phyloP scores from a whole-genome alignment of 345 rosid genomes.

The Geranium brycei region DNA sequence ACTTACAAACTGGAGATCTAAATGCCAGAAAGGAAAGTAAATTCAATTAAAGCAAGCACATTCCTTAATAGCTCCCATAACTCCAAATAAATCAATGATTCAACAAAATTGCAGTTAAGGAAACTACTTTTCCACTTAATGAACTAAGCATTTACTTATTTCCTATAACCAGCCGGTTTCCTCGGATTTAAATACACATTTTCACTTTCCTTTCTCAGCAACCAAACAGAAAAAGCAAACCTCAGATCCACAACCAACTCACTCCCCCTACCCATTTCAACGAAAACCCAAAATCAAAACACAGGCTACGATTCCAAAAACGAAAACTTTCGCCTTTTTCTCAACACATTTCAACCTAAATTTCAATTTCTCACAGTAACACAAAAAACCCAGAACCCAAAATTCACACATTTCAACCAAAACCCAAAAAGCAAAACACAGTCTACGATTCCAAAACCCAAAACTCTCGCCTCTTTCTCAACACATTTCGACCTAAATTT shows the following conservation, averaged over 20 bases:
- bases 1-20: background rate
- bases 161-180: background rate
- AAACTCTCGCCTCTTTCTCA: background rate
- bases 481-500: constrained; percentile 13
- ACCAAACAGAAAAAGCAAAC: constrained; percentile 15
- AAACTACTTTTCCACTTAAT: background rate
- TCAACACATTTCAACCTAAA: too few species aligned
- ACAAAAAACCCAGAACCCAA: background rate
- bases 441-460: background rate
- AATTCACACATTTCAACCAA: background rate
- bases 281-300: background rate
- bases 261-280: background rate
- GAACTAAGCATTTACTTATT: background rate
- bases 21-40: background rate
- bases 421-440: too few species aligned
- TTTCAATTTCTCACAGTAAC: background rate
- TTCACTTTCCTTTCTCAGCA: constrained; percentile 7
- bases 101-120: background rate
- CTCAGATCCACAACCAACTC: background rate
- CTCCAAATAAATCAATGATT: background rate
- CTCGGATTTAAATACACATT: background rate
- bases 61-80: background rate
- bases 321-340: too few species aligned
- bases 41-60: background rate
- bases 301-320: background rate